These are phyloP conservation scores for Mycena citricolor DNA, from an alignment of 1,284 basidiomycete genomes.

Conservation along the genomic window DNA sequence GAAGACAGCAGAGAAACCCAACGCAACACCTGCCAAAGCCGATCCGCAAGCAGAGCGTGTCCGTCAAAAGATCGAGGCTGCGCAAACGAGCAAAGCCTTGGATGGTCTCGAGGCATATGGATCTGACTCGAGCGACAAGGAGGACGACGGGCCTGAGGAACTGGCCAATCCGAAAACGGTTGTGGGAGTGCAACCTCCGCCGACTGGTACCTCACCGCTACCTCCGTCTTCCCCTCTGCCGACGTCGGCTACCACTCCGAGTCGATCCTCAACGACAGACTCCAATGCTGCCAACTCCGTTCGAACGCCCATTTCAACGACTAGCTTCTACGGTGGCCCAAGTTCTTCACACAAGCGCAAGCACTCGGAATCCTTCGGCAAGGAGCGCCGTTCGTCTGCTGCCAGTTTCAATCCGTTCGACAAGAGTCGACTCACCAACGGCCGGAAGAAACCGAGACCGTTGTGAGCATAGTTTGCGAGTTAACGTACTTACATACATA, in stretches of 20 bases:
- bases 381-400: slow-evolving; percentile 28
- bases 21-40: no score
- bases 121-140: slow-evolving; percentile 53
- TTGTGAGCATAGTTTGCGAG: no score
- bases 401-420: slow-evolving; percentile 14
- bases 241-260: not conserved
- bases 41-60: slow-evolving; percentile 64
- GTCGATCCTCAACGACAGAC: slow-evolving; percentile 22
- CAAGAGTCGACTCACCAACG: slow-evolving; percentile 11
- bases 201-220: slow-evolving; percentile 1
- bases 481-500: no score
- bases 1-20: no score
- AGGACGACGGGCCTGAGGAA: slow-evolving; percentile 35
- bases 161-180: slow-evolving; percentile 24
- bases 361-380: slow-evolving; percentile 12
- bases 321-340: slow-evolving; percentile 45
- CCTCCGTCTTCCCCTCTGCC: slow-evolving; percentile 17
- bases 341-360: slow-evolving; percentile 28
- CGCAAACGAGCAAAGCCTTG: slow-evolving; percentile 41
- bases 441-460: no score
- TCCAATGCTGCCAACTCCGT: slow-evolving; percentile 29
- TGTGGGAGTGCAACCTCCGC: no score
- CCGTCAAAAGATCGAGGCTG: slow-evolving; percentile 62
- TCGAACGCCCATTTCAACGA: slow-evolving; percentile 38
- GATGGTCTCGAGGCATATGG: slow-evolving; percentile 41